Base-by-base conservation (phyloP, 352 stramenopile species). In the Detonula confervacea region DNA sequence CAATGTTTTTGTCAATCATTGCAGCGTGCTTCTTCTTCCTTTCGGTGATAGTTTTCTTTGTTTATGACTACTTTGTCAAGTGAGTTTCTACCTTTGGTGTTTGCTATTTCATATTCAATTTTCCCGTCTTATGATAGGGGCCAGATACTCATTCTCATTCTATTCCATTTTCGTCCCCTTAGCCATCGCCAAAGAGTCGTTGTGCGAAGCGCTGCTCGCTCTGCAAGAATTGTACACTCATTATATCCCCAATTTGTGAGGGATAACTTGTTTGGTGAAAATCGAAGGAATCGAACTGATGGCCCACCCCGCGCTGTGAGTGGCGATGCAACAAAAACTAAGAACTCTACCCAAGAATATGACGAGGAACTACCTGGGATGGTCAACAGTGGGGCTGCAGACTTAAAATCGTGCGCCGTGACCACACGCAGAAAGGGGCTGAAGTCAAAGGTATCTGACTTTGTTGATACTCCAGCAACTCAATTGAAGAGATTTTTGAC, bases 41-140 rank as follows among this genome's bases (percentile, higher is more conserved):
- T 29, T 54, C 63, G 16, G 56, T 60, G 18, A 20, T 70, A 24
- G 33, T 62, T 9, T 80, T 80, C 46, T 75, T 80, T 24, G 65
- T 75, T 47, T 80, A 80, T 59, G 72, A 80, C 39, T 80, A 68
- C 18, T 67, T 64, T 37, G 72, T 80, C 18, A 67, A 80, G 46
- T 54, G 46, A 54, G 46, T 54, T 4, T 27, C 35, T 49, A 3
- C 11, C 9, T 49, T 9, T 5, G 33, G 5, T 49, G 39, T 49
- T n/a, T 5, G 11, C 12, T 20, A 18, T 49, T 49, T 9, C 11
- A 20, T 49, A 49, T n/a, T 42, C 5, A 12, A 12, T 20, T 49
- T 49, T 49, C 18, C 4, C 11, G 18, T 49, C 9, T 16, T 12
- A 12, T 42, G 35, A 49, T n/a, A n/a, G n/a, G n/a, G n/a, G 11